phyloP scores from a whole-genome alignment of 805 yeast species.

The Sugiyamaella marilandica region DNA sequence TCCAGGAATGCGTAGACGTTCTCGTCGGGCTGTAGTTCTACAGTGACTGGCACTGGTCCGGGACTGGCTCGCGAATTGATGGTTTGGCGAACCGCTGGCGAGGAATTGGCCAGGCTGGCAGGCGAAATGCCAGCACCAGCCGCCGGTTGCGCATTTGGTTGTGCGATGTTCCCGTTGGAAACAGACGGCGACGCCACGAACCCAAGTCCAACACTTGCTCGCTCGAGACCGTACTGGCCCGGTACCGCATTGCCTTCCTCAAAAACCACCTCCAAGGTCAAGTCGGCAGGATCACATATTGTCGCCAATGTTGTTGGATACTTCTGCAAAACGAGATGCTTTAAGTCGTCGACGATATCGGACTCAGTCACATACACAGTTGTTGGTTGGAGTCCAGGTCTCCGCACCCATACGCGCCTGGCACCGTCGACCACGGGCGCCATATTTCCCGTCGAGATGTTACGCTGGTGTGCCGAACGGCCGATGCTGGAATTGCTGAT shows the following conservation, averaged over 20 bases:
- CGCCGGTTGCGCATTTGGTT: too few relatives aligned
- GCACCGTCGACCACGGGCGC: not conserved
- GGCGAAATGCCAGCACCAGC: not conserved
- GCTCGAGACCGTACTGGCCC: not conserved
- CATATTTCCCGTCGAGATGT: not conserved
- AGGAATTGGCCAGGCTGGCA: not conserved
- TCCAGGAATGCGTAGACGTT: conserved; percentile 17
- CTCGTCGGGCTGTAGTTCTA: conserved; percentile 23
- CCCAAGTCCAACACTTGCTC: not conserved
- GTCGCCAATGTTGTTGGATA: conserved; percentile 64
- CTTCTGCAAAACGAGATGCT: conserved; percentile 55
- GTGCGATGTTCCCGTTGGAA: not conserved
- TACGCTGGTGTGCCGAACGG: conserved; percentile 1
- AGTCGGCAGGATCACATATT: conserved; percentile 64
- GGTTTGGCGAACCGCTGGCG: not conserved
- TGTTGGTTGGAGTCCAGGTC: conserved; percentile 50
- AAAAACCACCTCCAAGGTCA: conserved; percentile 27
- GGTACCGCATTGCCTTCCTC: not conserved
- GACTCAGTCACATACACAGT: conserved; percentile 54
- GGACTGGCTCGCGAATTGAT: not conserved
- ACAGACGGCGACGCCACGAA: not conserved
- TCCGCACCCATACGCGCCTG: conserved; percentile 36
- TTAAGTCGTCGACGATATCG: conserved; percentile 80
- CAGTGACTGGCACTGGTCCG: conserved; percentile 3
- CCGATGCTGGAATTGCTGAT: not conserved